Base-by-base conservation (phyloP, 441 rosid genomes). In the Kokia cookei region DNA sequence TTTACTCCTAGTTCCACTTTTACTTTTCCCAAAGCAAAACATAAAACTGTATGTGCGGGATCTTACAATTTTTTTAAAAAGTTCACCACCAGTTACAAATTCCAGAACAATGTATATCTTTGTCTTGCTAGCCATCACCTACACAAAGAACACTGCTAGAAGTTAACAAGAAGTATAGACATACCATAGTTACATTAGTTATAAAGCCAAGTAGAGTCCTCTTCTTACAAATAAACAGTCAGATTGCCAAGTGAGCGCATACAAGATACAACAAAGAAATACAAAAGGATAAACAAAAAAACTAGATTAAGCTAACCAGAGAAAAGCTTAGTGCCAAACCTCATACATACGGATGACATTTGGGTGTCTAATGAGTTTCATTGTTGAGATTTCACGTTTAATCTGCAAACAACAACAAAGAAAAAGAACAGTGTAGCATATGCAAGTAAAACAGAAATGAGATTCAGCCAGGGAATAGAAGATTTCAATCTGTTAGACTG, bases 41-140 rank as follows among this genome's bases (percentile, higher is more conserved):
- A 59, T 8, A 65, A 45, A 40, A 29, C 57, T 75, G 40, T 69
- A 70, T 70, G 79, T 60, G 4, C 40, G 12, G 1, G n/a, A 27
- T 67, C 97, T 90, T 86, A 94, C 98, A 81, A 96, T 96, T 88
- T 89, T 92, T 86, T 94, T 97, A 77, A 96, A 94, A 79, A 96
- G 97, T 87, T 96, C 99, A 42, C 97, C 98, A 42, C 98, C 99
- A 29, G 98, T 91, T 40, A 92, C 97, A 51, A 94, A 91, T 74
- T 96, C 97, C 89, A 96, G 60, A 55, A 96, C 98, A 43, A 96
- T 92, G 80, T 96, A 96, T 78, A 96, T 90, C 80, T 90, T 94
- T 8, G 92, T 87, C 90, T 96, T 96, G 87, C 98, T 96, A 10
- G 99, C 99, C 99, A 96, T 96, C 77, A 96, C 99, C 99, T 93